Conservation (phyloP, 2,329 filamentous ascomycete species). For the Penicillium expansum region DNA sequence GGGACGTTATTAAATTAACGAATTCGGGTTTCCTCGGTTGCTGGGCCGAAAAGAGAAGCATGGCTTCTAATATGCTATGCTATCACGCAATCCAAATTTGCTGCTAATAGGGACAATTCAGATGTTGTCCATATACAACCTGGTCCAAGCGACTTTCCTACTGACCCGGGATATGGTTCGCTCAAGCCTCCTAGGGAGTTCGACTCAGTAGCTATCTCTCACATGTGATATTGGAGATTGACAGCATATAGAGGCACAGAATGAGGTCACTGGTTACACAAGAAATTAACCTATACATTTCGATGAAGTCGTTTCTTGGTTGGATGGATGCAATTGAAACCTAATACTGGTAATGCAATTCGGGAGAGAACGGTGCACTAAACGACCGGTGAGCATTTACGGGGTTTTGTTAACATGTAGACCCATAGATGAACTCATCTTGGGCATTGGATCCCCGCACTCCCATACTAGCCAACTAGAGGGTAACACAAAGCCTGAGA, state of each 20-base stretch:
- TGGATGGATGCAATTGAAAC: not conserved
- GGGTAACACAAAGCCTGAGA: conserved; percentile 2
- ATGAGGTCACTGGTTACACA: conserved; percentile 1
- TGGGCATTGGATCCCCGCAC: conserved; percentile 8
- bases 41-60: not conserved
- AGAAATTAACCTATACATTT: conserved; percentile 1
- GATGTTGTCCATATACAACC: not conserved
- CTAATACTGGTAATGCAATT: not conserved
- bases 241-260: not conserved
- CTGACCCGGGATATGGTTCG: not conserved
- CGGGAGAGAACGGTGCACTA: conserved; percentile 10
- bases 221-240: conserved; percentile 1
- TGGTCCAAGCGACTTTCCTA: not conserved
- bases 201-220: not conserved
- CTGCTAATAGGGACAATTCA: not conserved
- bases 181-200: not conserved
- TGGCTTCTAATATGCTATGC: not conserved
- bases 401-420: not conserved
- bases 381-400: conserved; percentile 14
- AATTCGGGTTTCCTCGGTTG: not conserved
- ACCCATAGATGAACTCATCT: conserved; percentile 12
- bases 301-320: not conserved
- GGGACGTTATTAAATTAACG: not conserved
- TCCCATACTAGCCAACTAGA: not conserved
- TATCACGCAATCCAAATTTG: not conserved